phyloP scores from a whole-genome alignment of 768 basidiomycete genomes.

The Trametes cingulata region DNA sequence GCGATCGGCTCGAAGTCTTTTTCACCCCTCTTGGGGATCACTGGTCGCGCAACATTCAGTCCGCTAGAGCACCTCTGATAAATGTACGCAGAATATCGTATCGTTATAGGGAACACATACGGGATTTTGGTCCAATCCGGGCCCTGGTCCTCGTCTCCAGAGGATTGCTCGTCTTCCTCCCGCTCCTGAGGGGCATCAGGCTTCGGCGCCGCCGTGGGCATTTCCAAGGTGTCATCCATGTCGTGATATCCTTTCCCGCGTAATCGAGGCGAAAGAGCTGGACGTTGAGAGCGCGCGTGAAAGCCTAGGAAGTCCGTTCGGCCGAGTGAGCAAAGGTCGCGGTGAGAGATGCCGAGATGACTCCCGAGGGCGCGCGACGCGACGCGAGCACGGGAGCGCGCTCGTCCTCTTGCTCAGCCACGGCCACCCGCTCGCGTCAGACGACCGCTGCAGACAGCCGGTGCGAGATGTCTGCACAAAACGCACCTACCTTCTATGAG shows the following conservation, averaged over 20 bases:
- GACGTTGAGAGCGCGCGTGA: neutral
- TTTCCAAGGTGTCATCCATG: slow-evolving; percentile 68
- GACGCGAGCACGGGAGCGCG: neutral
- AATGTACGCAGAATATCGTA: neutral
- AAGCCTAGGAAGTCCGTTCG: neutral
- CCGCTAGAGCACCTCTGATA: neutral
- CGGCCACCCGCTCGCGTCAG: neutral
- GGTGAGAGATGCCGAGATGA: neutral
- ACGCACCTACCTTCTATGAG: slow-evolving; percentile 32
- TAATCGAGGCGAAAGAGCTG: neutral
- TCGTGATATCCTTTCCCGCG: neutral
- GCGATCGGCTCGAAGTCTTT: slow-evolving; percentile 92
- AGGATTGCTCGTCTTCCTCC: slow-evolving; percentile 53
- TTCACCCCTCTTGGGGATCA: slow-evolving; percentile 95
- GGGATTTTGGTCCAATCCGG: slow-evolving; percentile 83
- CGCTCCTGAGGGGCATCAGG: slow-evolving; percentile 33
- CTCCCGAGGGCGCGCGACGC: slow-evolving; percentile 6
- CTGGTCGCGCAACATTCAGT: slow-evolving; percentile 46
- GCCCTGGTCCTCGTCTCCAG: slow-evolving; percentile 73
- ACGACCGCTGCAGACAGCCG: neutral
- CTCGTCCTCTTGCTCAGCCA: neutral
- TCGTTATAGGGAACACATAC: slow-evolving; percentile 37
- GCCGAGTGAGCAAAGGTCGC: neutral
- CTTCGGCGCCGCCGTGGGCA: slow-evolving; percentile 37
- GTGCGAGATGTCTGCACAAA: slow-evolving; percentile 13